Evolutionary conservation across 192 early-diverging fungal genomes (phyloP), one percentile per base, ranked within the genome.

Genomic region (Coemansia sp.): DNA sequence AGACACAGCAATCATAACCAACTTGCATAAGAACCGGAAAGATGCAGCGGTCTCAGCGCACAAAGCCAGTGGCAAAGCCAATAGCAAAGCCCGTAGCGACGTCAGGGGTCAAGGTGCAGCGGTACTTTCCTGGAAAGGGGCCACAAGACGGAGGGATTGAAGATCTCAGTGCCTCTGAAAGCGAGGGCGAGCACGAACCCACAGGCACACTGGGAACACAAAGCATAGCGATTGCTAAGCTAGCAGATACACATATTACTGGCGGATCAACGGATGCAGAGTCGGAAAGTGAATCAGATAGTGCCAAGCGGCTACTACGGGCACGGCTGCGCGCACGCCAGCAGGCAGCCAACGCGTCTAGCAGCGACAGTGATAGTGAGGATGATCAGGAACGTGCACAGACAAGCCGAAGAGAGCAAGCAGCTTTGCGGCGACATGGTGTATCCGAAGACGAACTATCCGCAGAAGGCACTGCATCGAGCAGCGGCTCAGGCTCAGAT

Each of bases 81-180:
- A 67, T 70, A 3, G 22, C 50, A 22, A 35, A 37, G 21, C 19
- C 56, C 1, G 72, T 70, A 3, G 62, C 66, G 21, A 81, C 73
- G 4, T 81, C 79, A 5, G 73, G 79, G 5, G 70, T 49, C 24
- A 69, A 58, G 22, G 70, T 73, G 1, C 57, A 60, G 56, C 69
- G 79, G 14, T 81, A 81, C 52, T 81, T 81, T 58, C 79, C 79
- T 5, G 79, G 79, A 4, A 81, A 81, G 52, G 79, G 70, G 32
- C 79, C 79, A 3, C 62, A 63, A 21, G 52, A 24, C 43, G 23
- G 39, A 38, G 39, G 17, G 1, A 49, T 55, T 0, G 35, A 56
- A 24, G 63, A 72, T 21, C 52, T 81, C 29, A 76, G 73, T 12
- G 74, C 54, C 2, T 76, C 73, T 1, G 79, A 76, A 10, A 65